Base-by-base conservation (phyloP, 495 filamentous ascomycete genomes). In the Aspergillus nidulans region DNA sequence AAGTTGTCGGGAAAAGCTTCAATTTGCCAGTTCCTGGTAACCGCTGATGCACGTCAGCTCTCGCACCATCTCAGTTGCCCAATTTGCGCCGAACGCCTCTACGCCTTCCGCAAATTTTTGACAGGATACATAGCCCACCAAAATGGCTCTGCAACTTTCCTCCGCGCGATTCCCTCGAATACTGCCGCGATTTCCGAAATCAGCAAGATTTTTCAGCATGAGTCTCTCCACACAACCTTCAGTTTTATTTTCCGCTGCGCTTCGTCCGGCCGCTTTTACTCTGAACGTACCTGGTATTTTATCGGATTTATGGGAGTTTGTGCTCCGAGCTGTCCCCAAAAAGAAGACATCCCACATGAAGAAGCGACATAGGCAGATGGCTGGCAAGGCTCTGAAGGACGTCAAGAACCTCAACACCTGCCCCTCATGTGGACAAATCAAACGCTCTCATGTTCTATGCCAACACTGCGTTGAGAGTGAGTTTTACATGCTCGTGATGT, bases 321-420 rank as follows among this genome's bases (percentile, higher is more conserved):
- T 97, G 34, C 84, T 99, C 30, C 85, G 85, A 57, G 94, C 94
- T 4, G 94, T 96, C 6, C 94, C 94, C 9, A 99, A 99, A 81
- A 97, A 96, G 75, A 99, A 97, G 83, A 95, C 91, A 9, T 96
- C 92, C 21, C 88, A 99, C 70, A 90, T 89, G 80, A 97, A 95
- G 79, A 95, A 89, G 76, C 86, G 94, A 57, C 85, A 90, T 63
- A 81, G 95, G 61, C 90, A 92, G 61, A 85, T 97, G 84, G 92
- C 90, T 16, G 92, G 92, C 62, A 97, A 97, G 71, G 91, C 83
- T 36, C 75, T 97, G 64, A 89, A 92, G 77, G 94, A 97, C 65
- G 84, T 95, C 19, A 92, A 85, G 48, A 78, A 80, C 34, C 75
- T 99, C 60, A 91, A 88, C 69, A 88, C 83, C 63, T 99, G 94